A percentile compares a stretch with the other conserved stretches of the same genome.
Conservation (phyloP, 2,329 filamentous ascomycete species). For the Purpureocillium takamizusanense region DNA sequence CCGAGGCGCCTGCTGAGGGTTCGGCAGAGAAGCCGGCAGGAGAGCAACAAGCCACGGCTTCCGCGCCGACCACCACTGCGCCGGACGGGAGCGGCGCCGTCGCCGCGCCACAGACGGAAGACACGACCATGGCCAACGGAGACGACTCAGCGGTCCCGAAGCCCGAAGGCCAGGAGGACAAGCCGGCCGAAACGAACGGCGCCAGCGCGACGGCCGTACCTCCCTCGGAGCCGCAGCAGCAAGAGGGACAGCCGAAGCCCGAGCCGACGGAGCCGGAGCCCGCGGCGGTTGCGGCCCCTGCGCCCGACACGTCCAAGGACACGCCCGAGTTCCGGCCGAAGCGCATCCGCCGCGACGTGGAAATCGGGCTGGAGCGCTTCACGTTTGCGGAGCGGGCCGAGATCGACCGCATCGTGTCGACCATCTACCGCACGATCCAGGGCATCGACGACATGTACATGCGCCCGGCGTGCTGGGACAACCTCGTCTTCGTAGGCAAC, state of each 20-base stretch:
- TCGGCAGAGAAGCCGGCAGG: slow-evolving; percentile 2
- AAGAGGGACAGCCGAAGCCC: too few relatives aligned
- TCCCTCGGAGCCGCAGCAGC: background rate
- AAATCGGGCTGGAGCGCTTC: slow-evolving; percentile 71
- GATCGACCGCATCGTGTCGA: slow-evolving; percentile 73
- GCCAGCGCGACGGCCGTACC: background rate
- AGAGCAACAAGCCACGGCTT: background rate
- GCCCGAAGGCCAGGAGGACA: background rate
- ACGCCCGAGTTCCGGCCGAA: slow-evolving; percentile 40
- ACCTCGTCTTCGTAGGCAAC: slow-evolving; percentile 83
- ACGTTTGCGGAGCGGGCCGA: slow-evolving; percentile 59
- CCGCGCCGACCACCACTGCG: too few relatives aligned
- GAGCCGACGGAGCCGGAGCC: too few relatives aligned
- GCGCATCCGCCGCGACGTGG: slow-evolving; percentile 56
- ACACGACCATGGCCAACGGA: background rate
- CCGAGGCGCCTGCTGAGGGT: background rate
- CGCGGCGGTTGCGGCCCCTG: slow-evolving; percentile 3
- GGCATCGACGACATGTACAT: slow-evolving; percentile 77
- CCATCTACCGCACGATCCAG: slow-evolving; percentile 76
- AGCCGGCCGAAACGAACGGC: background rate
- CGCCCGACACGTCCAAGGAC: slow-evolving; percentile 8
- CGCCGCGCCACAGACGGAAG: background rate
- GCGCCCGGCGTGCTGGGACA: slow-evolving; percentile 84
- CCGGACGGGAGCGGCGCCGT: background rate
- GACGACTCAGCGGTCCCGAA: background rate